Percentiles rank a stretch among this genome's conserved stretches.
phyloP scores from a whole-genome alignment of 805 yeast species.

The Barnettozyma siamensis region DNA sequence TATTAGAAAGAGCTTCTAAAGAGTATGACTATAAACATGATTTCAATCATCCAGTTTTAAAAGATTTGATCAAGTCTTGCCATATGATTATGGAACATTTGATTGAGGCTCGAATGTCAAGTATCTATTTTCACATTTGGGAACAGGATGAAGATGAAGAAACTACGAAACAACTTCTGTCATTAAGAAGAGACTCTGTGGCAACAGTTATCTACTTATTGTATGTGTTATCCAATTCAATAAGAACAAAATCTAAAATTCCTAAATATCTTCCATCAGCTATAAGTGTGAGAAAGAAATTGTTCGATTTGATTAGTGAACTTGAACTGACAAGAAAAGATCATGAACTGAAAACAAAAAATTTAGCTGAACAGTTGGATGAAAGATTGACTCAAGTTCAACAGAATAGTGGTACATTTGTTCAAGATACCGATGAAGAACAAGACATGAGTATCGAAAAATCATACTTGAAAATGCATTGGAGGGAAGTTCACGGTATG shows the following conservation, averaged over 20 bases:
- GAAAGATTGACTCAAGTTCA: slow-evolving; percentile 11
- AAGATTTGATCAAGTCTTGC: slow-evolving; percentile 31
- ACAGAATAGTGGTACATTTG: background rate
- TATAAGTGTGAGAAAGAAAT: slow-evolving; percentile 35
- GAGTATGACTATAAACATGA: slow-evolving; percentile 33
- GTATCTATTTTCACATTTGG: slow-evolving; percentile 41
- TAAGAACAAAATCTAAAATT: slow-evolving; percentile 29
- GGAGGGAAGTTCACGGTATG: slow-evolving; percentile 45
- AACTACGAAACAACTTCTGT: slow-evolving; percentile 33
- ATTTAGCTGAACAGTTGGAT: slow-evolving; percentile 8
- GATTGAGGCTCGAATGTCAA: slow-evolving; percentile 46
- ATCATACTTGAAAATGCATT: slow-evolving; percentile 28
- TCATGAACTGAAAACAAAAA: background rate
- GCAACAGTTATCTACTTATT: slow-evolving; percentile 39
- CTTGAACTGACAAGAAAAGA: slow-evolving; percentile 21
- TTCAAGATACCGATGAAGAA: slow-evolving; percentile 7
- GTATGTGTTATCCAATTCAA: slow-evolving; percentile 39
- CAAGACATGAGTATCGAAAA: slow-evolving; percentile 1
- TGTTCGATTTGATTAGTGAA: slow-evolving; percentile 34
- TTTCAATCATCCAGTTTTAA: slow-evolving; percentile 31
- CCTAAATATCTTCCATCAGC: slow-evolving; percentile 43
- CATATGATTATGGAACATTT: slow-evolving; percentile 36
- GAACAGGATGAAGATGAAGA: slow-evolving; percentile 35
- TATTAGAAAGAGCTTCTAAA: slow-evolving; percentile 30
- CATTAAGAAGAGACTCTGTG: slow-evolving; percentile 42